These are phyloP conservation scores for Coemansia interrupta DNA, from an alignment of 192 early-diverging fungal genomes.

Conservation along the genomic window DNA sequence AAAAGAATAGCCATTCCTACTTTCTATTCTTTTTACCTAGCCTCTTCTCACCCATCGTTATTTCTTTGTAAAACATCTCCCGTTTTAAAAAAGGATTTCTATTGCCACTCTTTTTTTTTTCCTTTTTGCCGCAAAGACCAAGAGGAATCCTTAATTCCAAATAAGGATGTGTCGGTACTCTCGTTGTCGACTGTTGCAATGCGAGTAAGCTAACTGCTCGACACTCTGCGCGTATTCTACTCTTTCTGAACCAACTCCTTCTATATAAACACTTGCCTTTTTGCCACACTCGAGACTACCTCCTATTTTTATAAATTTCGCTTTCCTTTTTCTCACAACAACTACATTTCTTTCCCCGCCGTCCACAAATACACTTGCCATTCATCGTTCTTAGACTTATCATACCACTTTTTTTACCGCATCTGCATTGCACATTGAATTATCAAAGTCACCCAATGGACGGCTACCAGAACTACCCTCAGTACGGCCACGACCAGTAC, in stretches of 20 bases:
- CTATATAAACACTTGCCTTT: background rate
- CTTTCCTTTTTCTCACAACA: background rate
- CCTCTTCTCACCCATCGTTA: background rate
- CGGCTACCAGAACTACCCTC: conserved; percentile 7
- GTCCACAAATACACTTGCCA: too few relatives aligned
- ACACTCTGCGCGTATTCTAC: too few relatives aligned
- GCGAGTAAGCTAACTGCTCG: too few relatives aligned
- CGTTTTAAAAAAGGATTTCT: background rate
- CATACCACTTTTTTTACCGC: background rate
- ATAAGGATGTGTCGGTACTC: too few relatives aligned
- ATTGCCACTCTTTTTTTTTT: background rate
- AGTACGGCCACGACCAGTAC: conserved; percentile 8
- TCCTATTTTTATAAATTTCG: background rate
- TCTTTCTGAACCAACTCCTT: background rate
- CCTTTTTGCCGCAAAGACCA: too few relatives aligned
- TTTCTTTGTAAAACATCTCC: conserved; percentile 1
- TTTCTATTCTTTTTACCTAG: background rate
- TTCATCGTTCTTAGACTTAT: background rate
- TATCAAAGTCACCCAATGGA: background rate
- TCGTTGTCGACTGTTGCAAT: too few relatives aligned
- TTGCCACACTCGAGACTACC: background rate
- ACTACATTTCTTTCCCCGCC: background rate
- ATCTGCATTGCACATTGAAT: background rate
- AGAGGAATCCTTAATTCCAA: too few relatives aligned
- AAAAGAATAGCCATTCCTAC: background rate